Evolutionary conservation across 331 rosid species (phyloP).

Genomic region (Rhamnella rubrinervis): DNA sequence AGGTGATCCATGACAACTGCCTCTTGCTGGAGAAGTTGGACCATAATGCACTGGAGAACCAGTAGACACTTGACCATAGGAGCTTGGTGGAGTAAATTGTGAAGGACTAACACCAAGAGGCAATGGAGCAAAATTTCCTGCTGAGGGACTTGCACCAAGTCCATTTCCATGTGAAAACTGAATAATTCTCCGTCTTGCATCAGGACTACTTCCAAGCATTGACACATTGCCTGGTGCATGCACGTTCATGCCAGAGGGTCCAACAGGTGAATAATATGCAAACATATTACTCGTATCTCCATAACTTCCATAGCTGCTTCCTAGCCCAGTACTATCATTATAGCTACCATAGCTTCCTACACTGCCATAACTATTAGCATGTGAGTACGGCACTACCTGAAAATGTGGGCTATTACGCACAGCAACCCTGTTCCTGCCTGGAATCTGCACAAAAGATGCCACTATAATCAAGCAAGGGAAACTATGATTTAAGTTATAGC

Average conservation of each 20-base stretch:
- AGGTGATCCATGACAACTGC: slow-evolving; percentile 91
- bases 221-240: slow-evolving; percentile 68
- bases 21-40: slow-evolving; percentile 97
- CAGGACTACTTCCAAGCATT: slow-evolving; percentile 94
- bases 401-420: slow-evolving; percentile 78
- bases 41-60: slow-evolving; percentile 92
- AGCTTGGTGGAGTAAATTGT: slow-evolving; percentile 91
- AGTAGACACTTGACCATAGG: slow-evolving; percentile 73
- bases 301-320: slow-evolving; percentile 96
- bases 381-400: slow-evolving; percentile 70
- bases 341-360: slow-evolving; percentile 98
- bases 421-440: slow-evolving; percentile 66
- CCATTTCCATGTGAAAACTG: slow-evolving; percentile 79
- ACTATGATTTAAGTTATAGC: background rate
- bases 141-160: slow-evolving; percentile 84
- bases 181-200: slow-evolving; percentile 77
- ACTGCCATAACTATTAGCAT: slow-evolving; percentile 84
- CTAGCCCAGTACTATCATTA: slow-evolving; percentile 72
- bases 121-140: slow-evolving; percentile 85
- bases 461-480: slow-evolving; percentile 4
- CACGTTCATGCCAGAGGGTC: slow-evolving; percentile 86
- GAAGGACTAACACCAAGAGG: slow-evolving; percentile 99
- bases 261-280: slow-evolving; percentile 89
- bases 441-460: slow-evolving; percentile 50
- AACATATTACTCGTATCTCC: slow-evolving; percentile 80